Base-by-base conservation (phyloP, 257 asterid species). In the Plantago elongata region DNA sequence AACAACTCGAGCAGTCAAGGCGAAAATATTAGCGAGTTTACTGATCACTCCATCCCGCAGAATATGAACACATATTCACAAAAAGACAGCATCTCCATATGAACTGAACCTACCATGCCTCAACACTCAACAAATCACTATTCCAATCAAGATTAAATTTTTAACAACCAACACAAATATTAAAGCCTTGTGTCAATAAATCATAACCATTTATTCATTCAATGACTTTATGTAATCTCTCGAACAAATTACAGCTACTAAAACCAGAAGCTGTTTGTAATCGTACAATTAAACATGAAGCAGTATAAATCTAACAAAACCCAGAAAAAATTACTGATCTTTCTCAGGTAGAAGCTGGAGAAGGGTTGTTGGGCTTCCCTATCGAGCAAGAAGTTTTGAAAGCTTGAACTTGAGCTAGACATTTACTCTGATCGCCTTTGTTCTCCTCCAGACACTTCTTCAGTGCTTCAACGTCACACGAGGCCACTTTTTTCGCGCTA, bases 341-440 rank as follows among this genome's bases (percentile, higher is more conserved):
- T 40, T 45, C 30, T 51, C 51, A 37, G 37, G 60, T 60, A 46
- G 71, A 69, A 56, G 50, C 61, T 11, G 79, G 55, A 55, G 82
- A 75, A 5, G 80, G 45, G 46, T 34, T 34, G 40, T 42, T 73
- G 14, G 85, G 77, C 60, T 60, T 83, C 67, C 66, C 75, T 50
- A 74, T 48, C 27, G 85, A 79, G 66, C 91, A 86, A 5, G 90
- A 79, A 49, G 67, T 54, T 67, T 54, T 81, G 84, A 86, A 86
- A 68, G 95, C 84, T 69, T 86, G 78, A 13, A 86, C 69, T n/a
- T 79, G 91, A n/a, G 84, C 72, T 64, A 74, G 81, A 69, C 95
- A 86, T 70, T 83, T 86, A 11, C 51, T 40, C 52, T 69, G 72
- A 65, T 81, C 84, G 29, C 95, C 95, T 65, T 86, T 81, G 78